Conservation (phyloP, 352 stramenopile genomes). For the Paralagenidium karlingii region DNA sequence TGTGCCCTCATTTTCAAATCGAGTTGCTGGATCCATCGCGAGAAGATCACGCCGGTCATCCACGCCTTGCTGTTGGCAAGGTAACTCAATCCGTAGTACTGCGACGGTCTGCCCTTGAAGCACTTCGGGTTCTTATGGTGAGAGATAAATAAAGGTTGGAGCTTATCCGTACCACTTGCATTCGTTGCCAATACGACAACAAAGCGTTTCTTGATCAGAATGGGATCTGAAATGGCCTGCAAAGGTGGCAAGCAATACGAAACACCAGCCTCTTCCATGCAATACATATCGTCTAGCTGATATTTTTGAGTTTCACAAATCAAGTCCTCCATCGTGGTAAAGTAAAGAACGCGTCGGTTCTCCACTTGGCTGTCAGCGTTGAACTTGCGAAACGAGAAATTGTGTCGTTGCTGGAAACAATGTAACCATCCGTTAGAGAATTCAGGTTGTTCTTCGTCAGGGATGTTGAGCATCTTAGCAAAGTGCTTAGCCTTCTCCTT, state of each 20-base stretch:
- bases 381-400: conserved; percentile 77
- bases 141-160: conserved; percentile 72
- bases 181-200: conserved; percentile 52
- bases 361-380: conserved; percentile 32
- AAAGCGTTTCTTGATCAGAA: conserved; percentile 43
- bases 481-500: conserved; percentile 83
- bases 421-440: conserved; percentile 76
- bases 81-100: conserved; percentile 73
- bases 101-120: conserved; percentile 61
- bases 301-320: conserved; percentile 61
- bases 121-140: conserved; percentile 65
- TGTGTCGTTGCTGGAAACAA: conserved; percentile 71
- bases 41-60: conserved; percentile 79
- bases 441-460: conserved; percentile 56
- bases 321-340: conserved; percentile 45
- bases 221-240: conserved; percentile 8
- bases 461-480: conserved; percentile 67
- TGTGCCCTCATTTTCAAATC: conserved; percentile 68
- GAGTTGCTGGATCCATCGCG: conserved; percentile 63
- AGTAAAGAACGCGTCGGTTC: conserved; percentile 25
- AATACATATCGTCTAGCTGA: conserved; percentile 54
- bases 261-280: conserved; percentile 60
- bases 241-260: conserved; percentile 58
- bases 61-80: conserved; percentile 73
- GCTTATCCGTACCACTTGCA: conserved; percentile 56